Conservation (phyloP, 306 rosid species). For the Rosa chinensis region DNA sequence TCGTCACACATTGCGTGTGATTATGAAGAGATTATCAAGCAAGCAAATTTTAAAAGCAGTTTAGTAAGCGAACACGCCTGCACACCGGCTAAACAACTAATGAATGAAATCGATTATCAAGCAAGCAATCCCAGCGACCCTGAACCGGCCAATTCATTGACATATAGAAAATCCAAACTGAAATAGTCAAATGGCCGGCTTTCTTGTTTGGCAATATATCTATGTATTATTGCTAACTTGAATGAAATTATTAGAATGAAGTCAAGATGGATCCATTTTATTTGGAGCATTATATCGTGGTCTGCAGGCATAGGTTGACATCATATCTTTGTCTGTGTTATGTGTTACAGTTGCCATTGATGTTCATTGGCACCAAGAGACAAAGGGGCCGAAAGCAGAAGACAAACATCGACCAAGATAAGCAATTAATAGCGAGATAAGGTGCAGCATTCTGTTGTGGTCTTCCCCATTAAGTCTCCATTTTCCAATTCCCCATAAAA, state of each 20-base stretch:
- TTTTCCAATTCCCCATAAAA: constrained; percentile 37
- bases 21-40: not conserved
- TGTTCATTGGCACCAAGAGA: constrained; percentile 36
- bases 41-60: too few species aligned
- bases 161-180: not conserved
- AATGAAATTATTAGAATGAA: not conserved
- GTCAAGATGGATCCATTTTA: constrained; percentile 2
- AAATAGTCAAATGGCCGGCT: not conserved
- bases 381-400: constrained; percentile 55
- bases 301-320: not conserved
- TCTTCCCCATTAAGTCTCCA: not conserved
- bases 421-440: constrained; percentile 20
- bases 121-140: not conserved
- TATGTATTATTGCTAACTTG: not conserved
- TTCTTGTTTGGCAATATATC: constrained; percentile 2
- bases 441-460: constrained; percentile 7
- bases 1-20: not conserved
- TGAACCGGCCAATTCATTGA: not conserved
- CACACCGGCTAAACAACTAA: not conserved
- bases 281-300: constrained; percentile 11
- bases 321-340: not conserved
- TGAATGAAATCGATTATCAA: not conserved
- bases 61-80: not conserved
- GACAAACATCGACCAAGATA: constrained; percentile 46
- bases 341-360: constrained; percentile 30